Percentiles rank a stretch among this genome's conserved stretches.
phyloP scores from a whole-genome alignment of 208 protist species.

The Strigomonas culicis region DNA sequence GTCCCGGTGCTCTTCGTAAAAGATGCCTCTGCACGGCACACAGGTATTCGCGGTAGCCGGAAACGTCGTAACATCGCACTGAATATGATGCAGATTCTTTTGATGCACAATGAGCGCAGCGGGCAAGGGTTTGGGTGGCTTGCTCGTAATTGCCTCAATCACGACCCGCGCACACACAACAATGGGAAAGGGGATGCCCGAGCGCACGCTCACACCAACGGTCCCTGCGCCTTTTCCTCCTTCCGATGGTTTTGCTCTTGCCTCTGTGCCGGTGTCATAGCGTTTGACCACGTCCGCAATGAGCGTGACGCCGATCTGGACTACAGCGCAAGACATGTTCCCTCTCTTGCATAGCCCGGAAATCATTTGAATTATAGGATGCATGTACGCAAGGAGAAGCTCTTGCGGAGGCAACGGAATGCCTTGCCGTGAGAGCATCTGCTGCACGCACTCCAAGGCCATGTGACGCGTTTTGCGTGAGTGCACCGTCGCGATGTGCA shows the following conservation, averaged over 20 bases:
- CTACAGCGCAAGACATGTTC: slow-evolving; percentile 61
- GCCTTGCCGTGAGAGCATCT: slow-evolving; percentile 48
- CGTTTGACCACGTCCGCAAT: slow-evolving; percentile 72
- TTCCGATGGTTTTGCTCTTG: not conserved
- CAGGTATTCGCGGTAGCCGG: slow-evolving; percentile 9
- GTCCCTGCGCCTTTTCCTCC: not conserved
- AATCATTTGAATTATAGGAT: slow-evolving; percentile 69
- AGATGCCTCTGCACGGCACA: slow-evolving; percentile 34
- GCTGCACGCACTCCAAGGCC: slow-evolving; percentile 66
- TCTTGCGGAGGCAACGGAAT: slow-evolving; percentile 58
- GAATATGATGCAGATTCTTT: slow-evolving; percentile 44
- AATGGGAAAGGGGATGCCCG: slow-evolving; percentile 67
- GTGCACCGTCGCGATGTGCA: slow-evolving; percentile 65
- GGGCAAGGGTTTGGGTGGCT: slow-evolving; percentile 68
- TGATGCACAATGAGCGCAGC: slow-evolving; percentile 39
- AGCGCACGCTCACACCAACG: slow-evolving; percentile 19
- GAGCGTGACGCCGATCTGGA: slow-evolving; percentile 81
- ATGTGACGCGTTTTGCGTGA: slow-evolving; percentile 59
- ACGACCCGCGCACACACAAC: slow-evolving; percentile 56
- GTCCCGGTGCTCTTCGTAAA: slow-evolving; percentile 50
- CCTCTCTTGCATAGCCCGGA: slow-evolving; percentile 57
- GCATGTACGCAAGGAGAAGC: slow-evolving; percentile 47
- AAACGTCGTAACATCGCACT: slow-evolving; percentile 31
- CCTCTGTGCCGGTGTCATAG: slow-evolving; percentile 21
- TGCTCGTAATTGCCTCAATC: slow-evolving; percentile 43